Evolutionary conservation across 2,329 filamentous ascomycete species (phyloP).

Genomic region (Pleurostoma richardsiae): DNA sequence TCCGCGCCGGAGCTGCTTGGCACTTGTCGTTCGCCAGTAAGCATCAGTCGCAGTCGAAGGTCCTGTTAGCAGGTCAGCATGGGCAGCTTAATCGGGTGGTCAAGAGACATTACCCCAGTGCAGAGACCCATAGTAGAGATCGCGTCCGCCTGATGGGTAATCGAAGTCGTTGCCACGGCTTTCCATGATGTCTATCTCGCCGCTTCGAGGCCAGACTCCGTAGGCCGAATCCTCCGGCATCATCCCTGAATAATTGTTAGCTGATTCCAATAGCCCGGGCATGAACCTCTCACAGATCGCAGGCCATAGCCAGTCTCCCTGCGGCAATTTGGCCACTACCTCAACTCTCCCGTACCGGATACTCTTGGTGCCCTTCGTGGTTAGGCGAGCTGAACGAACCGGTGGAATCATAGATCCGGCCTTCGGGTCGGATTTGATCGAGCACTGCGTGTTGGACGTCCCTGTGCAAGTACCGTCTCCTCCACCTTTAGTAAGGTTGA

Average conservation of each 20-base stretch:
- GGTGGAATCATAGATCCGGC: constrained; percentile 41
- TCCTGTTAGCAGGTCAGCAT: constrained; percentile 1
- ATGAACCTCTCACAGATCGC: constrained; percentile 27
- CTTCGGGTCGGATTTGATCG: constrained; percentile 34
- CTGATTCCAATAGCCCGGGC: not conserved
- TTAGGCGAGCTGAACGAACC: constrained; percentile 42
- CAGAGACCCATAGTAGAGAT: constrained; percentile 35
- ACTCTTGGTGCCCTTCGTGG: constrained; percentile 38
- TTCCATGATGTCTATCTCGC: constrained; percentile 50
- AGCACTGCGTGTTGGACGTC: constrained; percentile 24
- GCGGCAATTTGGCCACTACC: constrained; percentile 45
- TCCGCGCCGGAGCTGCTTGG: constrained; percentile 25
- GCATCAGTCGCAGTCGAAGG: constrained; percentile 18
- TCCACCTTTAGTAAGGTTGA: constrained; percentile 31
- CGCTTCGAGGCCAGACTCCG: constrained; percentile 43
- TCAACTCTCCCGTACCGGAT: constrained; percentile 48
- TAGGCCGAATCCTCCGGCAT: constrained; percentile 42
- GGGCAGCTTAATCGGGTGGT: not conserved
- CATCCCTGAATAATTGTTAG: constrained; percentile 27
- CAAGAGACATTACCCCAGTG: constrained; percentile 35
- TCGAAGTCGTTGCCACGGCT: constrained; percentile 37
- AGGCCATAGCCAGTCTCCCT: constrained; percentile 50
- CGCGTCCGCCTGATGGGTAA: constrained; percentile 33
- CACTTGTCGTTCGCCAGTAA: constrained; percentile 27
- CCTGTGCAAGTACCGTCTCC: constrained; percentile 36